Evolutionary conservation across 176 grass and related monocot genomes (phyloP), one percentile per base, ranked within the genome.

Genomic region (Raddia distichophylla): DNA sequence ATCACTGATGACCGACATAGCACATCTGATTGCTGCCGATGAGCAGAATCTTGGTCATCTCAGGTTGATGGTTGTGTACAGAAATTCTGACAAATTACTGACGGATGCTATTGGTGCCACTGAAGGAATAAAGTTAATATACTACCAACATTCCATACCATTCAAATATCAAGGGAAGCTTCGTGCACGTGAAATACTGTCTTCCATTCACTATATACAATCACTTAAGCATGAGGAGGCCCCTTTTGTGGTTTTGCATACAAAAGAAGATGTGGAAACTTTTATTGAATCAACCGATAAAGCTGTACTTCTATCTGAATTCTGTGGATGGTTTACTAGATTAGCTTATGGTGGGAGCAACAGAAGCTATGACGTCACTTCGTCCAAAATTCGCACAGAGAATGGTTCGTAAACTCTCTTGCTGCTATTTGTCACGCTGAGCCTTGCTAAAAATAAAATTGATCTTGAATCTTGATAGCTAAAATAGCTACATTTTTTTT

Each of bases 161-260:
- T 92, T 94, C 78, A 98, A 89, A 32, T 98, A 98, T 84, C 79
- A 94, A 81, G 95, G 95, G 75, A 98, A 87, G 75, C 86, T 89
- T 55, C 88, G 82, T 64, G 82, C 81, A 55, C 78, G 64, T 48
- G 90, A 91, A 58, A 82, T 98, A 81, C 67, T 98, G 40, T 89
- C 76, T 87, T 91, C 92, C 10, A 22, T 98, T 37, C 76, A 10
- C 83, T 65, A 87, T 86, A 79, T 90, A 46, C 84, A 89, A 86
- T 86, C 88, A 75, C 86, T 94, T 69, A 84, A 89, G 60, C 81
- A 91, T 7, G 82, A 89, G 62, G 88, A 88, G 67, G 71, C 91
- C 55, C 95, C 92, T 86, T 84, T 98, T 66, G 90, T 87, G 85
- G 59, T 74, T 67, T 80, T 98, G 81, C 75, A 81, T 78, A 90